Evolutionary conservation across 2,329 filamentous ascomycete genomes (phyloP).

Genomic region (Geosmithia morbida): DNA sequence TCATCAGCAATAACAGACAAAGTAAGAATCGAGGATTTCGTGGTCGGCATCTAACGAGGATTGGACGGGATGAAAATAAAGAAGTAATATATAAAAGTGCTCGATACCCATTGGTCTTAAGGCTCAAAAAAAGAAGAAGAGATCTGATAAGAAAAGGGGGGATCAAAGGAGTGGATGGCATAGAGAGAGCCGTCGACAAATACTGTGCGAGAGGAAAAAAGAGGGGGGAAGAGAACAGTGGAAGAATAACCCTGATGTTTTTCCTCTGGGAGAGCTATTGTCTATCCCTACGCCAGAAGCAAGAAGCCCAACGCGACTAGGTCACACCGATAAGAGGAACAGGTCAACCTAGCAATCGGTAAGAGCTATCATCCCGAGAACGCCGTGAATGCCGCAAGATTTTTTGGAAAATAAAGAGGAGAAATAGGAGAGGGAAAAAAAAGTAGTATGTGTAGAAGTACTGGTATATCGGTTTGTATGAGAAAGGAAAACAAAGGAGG

Average conservation of each 20-base stretch:
- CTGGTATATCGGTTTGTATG: constrained; percentile 5
- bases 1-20: too few species aligned
- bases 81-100: too few species aligned
- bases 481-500: constrained; percentile 2
- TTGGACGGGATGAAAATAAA: too few species aligned
- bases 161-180: too few species aligned
- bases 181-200: too few species aligned
- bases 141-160: too few species aligned
- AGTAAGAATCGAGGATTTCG: too few species aligned
- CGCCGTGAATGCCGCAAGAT: constrained; percentile 23
- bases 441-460: constrained; percentile 5
- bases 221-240: background rate
- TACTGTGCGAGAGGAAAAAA: background rate
- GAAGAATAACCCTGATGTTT: background rate
- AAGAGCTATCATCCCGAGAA: constrained; percentile 24
- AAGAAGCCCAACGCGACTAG: constrained; percentile 20
- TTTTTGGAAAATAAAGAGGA: constrained; percentile 1
- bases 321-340: constrained; percentile 9
- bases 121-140: too few species aligned
- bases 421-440: constrained; percentile 1
- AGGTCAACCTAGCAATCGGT: constrained; percentile 17
- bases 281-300: constrained; percentile 21
- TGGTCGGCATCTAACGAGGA: too few species aligned
- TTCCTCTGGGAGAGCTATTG: constrained; percentile 2
- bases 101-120: too few species aligned